Base-by-base conservation (phyloP, 2,329 filamentous ascomycete genomes). In the Monilinia vaccinii-corymbosi region DNA sequence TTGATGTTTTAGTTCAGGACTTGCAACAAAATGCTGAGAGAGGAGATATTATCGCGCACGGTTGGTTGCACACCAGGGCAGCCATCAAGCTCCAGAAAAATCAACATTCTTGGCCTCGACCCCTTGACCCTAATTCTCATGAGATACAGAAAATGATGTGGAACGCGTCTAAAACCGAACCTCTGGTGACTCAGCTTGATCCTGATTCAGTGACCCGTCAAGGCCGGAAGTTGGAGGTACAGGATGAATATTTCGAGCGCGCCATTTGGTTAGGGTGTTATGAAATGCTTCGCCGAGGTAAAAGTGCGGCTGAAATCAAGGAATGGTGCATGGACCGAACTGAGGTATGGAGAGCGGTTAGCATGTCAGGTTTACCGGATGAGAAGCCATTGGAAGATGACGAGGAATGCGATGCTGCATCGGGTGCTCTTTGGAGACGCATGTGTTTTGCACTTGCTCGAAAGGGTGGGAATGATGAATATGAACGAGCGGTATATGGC, bases 201-300 rank as follows among this genome's bases (percentile, higher is more conserved):
- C 94, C 94, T 0, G 94, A 99, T 76, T 90, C 91, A 7, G 79
- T 85, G n/a, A 86, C 85, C 42, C 83, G 94, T 62, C 92, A 97
- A 73, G 81, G 80, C 52, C 83, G 89, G 58, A 84, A 81, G 53
- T 77, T 97, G 45, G 88, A 96, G 70, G 82, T 85, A 28, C 84
- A 92, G 68, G 94, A 99, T 70, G 85, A 91, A 65, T 92, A 86
- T 69, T 94, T 93, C 64, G 94, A 99, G 75, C 84, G 87, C 57
- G 88, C 91, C 3, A 89, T 96, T 50, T 97, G 94, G 92, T 81
- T 92, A 62, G 88, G 89, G n/a, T 94, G 90, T 74, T 97, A 91
- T 77, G 91, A 96, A 72, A 89, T 96, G 78, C 78, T 99, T 56
- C 85, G 93, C 52, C 85, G 91, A 49, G 94, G 94, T n/a, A 86